Base-by-base conservation (phyloP, 202 grass and related monocot species). In the Eragrostis tef region DNA sequence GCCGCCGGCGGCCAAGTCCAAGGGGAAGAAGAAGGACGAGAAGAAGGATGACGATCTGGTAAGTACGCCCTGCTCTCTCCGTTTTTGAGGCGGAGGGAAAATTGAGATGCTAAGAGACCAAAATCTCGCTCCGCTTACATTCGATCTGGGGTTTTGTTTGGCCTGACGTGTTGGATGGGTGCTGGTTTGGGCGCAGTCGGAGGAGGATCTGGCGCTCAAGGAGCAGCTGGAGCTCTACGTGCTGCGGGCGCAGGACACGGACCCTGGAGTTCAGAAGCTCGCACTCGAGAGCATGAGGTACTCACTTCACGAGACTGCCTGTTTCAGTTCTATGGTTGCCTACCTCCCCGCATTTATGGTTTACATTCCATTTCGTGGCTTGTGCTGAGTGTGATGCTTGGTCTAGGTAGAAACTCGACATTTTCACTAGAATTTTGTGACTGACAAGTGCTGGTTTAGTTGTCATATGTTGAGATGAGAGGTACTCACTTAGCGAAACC, bases 41-140 rank as follows among this genome's bases (percentile, higher is more conserved):
- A 97, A 90, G 89, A 97, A 97, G 80, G 94, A 96, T 1, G 96
- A 99, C 52, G 97, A 99, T 92, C 83, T 99, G 89, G 97, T 99
- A 26, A 84, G 81, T 34, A 7, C 9, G 21, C 19, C 61, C 24
- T 11, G 0, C 27, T 64, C 21, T 57, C 43, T 57, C 54, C 11
- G 42, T 16, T 42, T 5, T 22, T 12, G 44, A 24, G 3, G 6
- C 44, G 0, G 22, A 25, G 8, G 49, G 9, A 34, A 3, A 16
- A 54, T 56, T 53, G 64, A 67, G 22, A 44, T 80, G 45, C 20
- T 42, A 39, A n/a, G 80, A 8, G 13, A 11, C 36, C 4, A 34
- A 24, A 53, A 58, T 79, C 69, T 85, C 47, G 49, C 4, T 4
- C 7, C 19, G 74, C 9, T 16, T 46, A 13, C 6, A 9, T 51